Evolutionary conservation across 2,329 filamentous ascomycete genomes (phyloP).

Genomic region (Cytospora mali): DNA sequence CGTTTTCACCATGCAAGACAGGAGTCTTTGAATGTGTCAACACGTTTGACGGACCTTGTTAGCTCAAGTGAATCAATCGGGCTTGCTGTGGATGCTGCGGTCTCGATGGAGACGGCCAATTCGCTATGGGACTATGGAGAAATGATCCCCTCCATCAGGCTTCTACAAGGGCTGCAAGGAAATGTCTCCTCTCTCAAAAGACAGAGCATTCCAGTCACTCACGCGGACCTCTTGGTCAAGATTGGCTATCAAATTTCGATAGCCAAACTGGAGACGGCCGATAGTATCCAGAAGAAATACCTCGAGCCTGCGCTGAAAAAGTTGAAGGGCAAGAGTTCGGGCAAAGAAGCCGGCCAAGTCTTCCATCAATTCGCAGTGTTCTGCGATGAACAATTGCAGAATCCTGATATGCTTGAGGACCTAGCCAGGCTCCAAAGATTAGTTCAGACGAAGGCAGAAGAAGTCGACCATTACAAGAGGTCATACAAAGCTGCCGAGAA

Average conservation of each 20-base stretch:
- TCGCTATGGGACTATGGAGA: conserved; percentile 95
- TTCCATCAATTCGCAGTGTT: conserved; percentile 95
- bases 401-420: conserved; percentile 82
- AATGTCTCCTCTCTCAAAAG: conserved; percentile 62
- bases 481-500: conserved; percentile 9
- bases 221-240: conserved; percentile 80
- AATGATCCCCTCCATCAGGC: conserved; percentile 82
- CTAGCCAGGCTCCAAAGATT: conserved; percentile 78
- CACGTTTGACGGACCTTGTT: conserved; percentile 79
- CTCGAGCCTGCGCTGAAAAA: conserved; percentile 82
- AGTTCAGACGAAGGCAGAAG: conserved; percentile 77
- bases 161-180: conserved; percentile 73
- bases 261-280: conserved; percentile 86
- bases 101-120: conserved; percentile 81
- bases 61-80: conserved; percentile 68
- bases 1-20: conserved; percentile 81
- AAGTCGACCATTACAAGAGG: conserved; percentile 55
- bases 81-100: conserved; percentile 73
- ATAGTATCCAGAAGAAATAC: conserved; percentile 85
- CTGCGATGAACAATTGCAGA: conserved; percentile 91
- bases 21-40: conserved; percentile 83
- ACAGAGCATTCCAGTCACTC: conserved; percentile 72
- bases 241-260: conserved; percentile 88
- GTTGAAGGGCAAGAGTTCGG: conserved; percentile 67
- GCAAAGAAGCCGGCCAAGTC: conserved; percentile 79